Evolutionary conservation across 805 yeast species (phyloP).

Genomic region (Saturnispora serradocipensis): DNA sequence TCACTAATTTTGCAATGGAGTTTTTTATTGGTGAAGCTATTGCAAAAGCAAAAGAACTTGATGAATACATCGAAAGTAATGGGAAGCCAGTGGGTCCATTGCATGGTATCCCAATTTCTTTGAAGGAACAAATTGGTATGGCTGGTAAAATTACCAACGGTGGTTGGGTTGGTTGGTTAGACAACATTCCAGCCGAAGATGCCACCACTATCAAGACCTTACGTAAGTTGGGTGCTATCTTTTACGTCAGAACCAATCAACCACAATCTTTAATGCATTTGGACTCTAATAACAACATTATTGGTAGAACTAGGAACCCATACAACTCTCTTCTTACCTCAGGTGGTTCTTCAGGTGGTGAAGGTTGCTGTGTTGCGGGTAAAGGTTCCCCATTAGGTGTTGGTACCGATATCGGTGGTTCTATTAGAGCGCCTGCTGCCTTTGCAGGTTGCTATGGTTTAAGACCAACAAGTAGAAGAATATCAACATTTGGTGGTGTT

Average conservation of each 20-base stretch:
- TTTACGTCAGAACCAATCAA: constrained; percentile 56
- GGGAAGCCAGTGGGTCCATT: constrained; percentile 55
- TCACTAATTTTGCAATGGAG: constrained; percentile 43
- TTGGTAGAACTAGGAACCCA: constrained; percentile 52
- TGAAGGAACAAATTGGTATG: constrained; percentile 55
- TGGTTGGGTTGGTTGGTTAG: constrained; percentile 45
- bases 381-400: constrained; percentile 48
- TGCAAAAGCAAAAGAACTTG: constrained; percentile 45
- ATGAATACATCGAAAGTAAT: constrained; percentile 38
- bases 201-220: constrained; percentile 40
- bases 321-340: constrained; percentile 47
- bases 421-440: constrained; percentile 61
- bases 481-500: constrained; percentile 39
- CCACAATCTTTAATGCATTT: constrained; percentile 67
- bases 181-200: constrained; percentile 37
- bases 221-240: constrained; percentile 47
- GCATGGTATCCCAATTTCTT: constrained; percentile 61
- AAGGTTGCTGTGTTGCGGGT: constrained; percentile 52
- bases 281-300: constrained; percentile 51
- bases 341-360: constrained; percentile 73
- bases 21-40: constrained; percentile 59
- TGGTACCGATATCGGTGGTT: constrained; percentile 69
- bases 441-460: constrained; percentile 54
- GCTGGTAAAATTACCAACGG: constrained; percentile 50
- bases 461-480: constrained; percentile 51